Evolutionary conservation across 441 rosid species (phyloP).

Genomic region (Pelargonium myrrhifolium): DNA sequence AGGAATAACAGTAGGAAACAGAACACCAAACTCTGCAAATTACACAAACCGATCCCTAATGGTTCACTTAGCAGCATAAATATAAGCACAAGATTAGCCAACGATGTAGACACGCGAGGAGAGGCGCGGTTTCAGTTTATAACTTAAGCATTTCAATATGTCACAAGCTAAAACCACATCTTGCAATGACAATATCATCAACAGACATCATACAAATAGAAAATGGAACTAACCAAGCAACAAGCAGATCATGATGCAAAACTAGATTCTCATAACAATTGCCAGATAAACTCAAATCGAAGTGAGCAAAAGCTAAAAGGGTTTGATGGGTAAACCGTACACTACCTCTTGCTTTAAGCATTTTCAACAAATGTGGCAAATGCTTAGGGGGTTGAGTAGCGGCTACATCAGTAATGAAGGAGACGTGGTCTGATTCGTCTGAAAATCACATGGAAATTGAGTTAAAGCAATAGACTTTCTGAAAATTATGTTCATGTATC

Average conservation of each 20-base stretch:
- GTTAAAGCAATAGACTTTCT: not conserved
- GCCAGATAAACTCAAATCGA: not conserved
- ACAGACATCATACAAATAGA: not conserved
- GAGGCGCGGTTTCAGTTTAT: not conserved
- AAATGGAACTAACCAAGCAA: not conserved
- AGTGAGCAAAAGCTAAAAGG: not conserved
- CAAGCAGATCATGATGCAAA: not conserved
- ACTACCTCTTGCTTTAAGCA: slow-evolving; percentile 57
- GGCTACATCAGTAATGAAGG: slow-evolving; percentile 62
- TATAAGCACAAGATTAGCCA: too few species aligned
- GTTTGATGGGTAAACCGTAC: slow-evolving; percentile 1
- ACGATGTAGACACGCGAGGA: not conserved
- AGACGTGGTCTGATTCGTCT: slow-evolving; percentile 53
- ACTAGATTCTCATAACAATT: not conserved
- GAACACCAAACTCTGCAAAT: not conserved
- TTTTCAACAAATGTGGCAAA: slow-evolving; percentile 43
- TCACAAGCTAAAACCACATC: not conserved
- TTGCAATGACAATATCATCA: not conserved
- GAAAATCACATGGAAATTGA: slow-evolving; percentile 16
- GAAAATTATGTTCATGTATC: not conserved
- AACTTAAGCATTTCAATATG: not conserved
- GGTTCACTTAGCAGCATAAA: not conserved
- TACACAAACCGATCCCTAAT: not conserved
- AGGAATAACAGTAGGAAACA: not conserved
- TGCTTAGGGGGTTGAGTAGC: slow-evolving; percentile 60